Conservation (phyloP, 768 basidiomycete species). For the Tremella yokohamensis region DNA sequence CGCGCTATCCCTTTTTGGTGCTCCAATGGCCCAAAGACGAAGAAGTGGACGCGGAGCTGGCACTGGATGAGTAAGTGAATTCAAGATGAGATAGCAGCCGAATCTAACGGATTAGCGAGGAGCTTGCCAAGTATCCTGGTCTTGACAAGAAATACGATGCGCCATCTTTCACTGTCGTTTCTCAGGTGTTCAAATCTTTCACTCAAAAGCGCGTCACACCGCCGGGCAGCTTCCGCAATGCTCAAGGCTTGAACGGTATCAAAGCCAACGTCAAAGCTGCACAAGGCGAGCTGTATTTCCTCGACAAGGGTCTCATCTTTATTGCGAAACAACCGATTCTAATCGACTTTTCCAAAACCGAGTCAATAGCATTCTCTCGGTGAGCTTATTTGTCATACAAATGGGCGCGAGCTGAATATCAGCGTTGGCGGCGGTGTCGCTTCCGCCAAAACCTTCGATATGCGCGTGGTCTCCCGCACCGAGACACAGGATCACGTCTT, state of each 20-base stretch:
- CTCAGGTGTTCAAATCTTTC: conserved; percentile 84
- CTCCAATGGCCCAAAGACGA: conserved; percentile 98
- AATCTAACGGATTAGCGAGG: conserved; percentile 39
- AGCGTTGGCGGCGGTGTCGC: conserved; percentile 81
- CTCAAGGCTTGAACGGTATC: conserved; percentile 86
- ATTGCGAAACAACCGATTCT: conserved; percentile 92
- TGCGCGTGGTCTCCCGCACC: conserved; percentile 78
- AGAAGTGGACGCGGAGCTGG: conserved; percentile 91
- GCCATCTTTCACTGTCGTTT: conserved; percentile 91
- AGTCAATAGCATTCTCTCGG: conserved; percentile 84
- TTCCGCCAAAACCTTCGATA: conserved; percentile 87
- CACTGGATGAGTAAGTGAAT: conserved; percentile 70
- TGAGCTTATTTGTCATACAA: conserved; percentile 29
- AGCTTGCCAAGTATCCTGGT: conserved; percentile 60
- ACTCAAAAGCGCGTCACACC: conserved; percentile 88
- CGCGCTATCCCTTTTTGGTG: conserved; percentile 93
- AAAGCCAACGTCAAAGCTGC: conserved; percentile 96
- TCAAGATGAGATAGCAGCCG: not conserved
- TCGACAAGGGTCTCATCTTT: conserved; percentile 97
- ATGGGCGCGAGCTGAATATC: conserved; percentile 5
- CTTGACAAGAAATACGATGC: conserved; percentile 92
- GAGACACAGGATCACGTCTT: conserved; percentile 78
- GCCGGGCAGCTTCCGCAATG: conserved; percentile 79
- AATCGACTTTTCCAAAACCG: conserved; percentile 83
- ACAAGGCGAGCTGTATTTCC: conserved; percentile 94